A percentile compares a stretch with the other conserved stretches of the same genome.
These are phyloP conservation scores for Cicer yamashitae DNA, from an alignment of 306 rosid species.

Conservation along the genomic window DNA sequence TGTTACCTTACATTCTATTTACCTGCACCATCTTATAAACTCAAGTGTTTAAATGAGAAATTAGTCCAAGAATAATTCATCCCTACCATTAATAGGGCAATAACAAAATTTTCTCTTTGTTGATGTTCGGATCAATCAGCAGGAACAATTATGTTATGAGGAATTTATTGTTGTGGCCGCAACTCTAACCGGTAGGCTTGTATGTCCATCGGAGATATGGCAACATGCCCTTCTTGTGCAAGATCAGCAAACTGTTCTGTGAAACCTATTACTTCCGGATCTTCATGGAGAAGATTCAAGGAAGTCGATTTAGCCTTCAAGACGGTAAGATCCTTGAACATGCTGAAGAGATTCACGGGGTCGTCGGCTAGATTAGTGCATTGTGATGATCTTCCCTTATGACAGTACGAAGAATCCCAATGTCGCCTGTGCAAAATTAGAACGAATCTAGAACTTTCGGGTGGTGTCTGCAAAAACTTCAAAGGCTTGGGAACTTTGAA, in stretches of 20 bases:
- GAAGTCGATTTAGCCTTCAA: constrained; percentile 67
- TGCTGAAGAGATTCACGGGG: constrained; percentile 68
- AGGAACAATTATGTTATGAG: constrained; percentile 34
- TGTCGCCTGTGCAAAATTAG: constrained; percentile 72
- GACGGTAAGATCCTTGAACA: constrained; percentile 70
- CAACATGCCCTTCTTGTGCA: constrained; percentile 74
- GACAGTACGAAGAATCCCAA: constrained; percentile 89
- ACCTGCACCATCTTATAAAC: constrained; percentile 44
- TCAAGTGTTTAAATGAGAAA: constrained; percentile 22
- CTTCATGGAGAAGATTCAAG: constrained; percentile 90
- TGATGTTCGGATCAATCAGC: constrained; percentile 33
- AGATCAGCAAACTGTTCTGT: constrained; percentile 61
- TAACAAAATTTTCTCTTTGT: constrained; percentile 20
- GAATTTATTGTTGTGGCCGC: constrained; percentile 50
- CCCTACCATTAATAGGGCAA: constrained; percentile 27
- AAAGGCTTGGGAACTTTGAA: constrained; percentile 86
- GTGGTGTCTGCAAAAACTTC: constrained; percentile 67
- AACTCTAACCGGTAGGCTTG: constrained; percentile 90
- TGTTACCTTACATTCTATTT: constrained; percentile 23
- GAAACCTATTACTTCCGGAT: constrained; percentile 79
- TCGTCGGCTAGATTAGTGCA: constrained; percentile 72
- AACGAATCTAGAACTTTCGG: constrained; percentile 65
- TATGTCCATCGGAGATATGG: constrained; percentile 87
- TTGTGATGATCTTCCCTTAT: constrained; percentile 77
- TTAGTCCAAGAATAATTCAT: constrained; percentile 38